A percentile compares a stretch with the other conserved stretches of the same genome.
phyloP scores from a whole-genome alignment of 2,329 filamentous ascomycete genomes.

The Apiospora phragmitis region DNA sequence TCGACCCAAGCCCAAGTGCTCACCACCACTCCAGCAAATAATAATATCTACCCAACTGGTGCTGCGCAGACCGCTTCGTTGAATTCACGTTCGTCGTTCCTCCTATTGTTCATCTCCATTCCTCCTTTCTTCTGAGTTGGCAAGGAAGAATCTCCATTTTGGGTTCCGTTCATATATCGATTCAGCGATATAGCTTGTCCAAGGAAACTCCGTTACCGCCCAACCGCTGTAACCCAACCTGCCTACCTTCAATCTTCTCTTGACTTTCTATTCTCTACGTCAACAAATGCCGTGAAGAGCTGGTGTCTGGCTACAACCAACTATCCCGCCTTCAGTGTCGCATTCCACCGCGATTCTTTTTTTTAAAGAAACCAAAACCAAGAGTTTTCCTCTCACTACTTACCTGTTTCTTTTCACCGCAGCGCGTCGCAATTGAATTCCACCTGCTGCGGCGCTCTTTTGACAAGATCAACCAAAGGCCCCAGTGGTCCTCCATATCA shows the following conservation, averaged over 20 bases:
- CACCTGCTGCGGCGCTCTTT: background rate
- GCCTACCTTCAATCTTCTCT: background rate
- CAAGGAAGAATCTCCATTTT: conserved; percentile 1
- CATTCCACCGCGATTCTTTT: background rate
- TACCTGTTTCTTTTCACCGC: background rate
- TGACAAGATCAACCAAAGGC: background rate
- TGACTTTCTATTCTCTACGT: background rate
- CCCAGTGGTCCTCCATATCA: background rate
- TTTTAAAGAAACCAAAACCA: background rate
- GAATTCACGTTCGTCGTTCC: background rate
- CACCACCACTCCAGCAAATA: conserved; percentile 1
- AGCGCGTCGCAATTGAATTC: background rate
- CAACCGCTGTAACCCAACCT: conserved; percentile 8
- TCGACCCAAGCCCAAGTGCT: conserved; percentile 4
- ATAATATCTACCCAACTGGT: background rate
- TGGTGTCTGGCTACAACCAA: conserved; percentile 3
- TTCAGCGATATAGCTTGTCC: background rate
- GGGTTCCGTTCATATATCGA: background rate
- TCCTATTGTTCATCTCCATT: conserved; percentile 3
- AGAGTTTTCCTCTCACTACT: background rate
- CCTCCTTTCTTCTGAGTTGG: background rate
- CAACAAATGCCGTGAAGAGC: conserved; percentile 1
- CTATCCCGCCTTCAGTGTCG: background rate
- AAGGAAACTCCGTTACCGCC: background rate
- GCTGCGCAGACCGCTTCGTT: conserved; percentile 2